A percentile compares a stretch with the other conserved stretches of the same genome.
Conservation (phyloP, 2,329 filamentous ascomycete species). For the Dothiorella sarmentorum region DNA sequence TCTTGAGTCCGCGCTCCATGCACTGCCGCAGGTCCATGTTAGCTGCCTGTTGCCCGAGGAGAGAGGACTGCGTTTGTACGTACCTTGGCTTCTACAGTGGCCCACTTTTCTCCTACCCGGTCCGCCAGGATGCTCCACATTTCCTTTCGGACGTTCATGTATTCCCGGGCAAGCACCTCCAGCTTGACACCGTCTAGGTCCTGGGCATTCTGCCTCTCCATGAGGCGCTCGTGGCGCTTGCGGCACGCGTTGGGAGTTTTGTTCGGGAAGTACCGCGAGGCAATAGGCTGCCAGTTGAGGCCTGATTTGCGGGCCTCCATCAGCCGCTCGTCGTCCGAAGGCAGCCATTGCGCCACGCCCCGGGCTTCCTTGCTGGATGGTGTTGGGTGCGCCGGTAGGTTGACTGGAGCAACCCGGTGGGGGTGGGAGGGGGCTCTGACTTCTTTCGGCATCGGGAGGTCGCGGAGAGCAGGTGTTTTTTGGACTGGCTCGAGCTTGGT, state of each 20-base stretch:
- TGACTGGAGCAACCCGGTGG: slow-evolving; percentile 31
- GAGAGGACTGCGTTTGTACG: slow-evolving; percentile 39
- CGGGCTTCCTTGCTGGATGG: slow-evolving; percentile 26
- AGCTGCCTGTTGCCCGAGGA: slow-evolving; percentile 45
- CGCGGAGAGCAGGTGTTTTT: neutral
- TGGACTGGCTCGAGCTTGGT: neutral
- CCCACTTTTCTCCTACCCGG: slow-evolving; percentile 55
- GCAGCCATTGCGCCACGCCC: slow-evolving; percentile 58
- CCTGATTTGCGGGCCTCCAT: slow-evolving; percentile 68
- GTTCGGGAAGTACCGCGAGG: slow-evolving; percentile 68
- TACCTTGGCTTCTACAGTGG: slow-evolving; percentile 79
- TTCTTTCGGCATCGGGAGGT: slow-evolving; percentile 43
- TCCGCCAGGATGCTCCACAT: slow-evolving; percentile 76
- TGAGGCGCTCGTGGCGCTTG: slow-evolving; percentile 80
- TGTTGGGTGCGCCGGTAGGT: slow-evolving; percentile 30
- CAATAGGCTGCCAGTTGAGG: slow-evolving; percentile 81
- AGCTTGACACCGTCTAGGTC: slow-evolving; percentile 77
- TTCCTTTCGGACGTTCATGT: slow-evolving; percentile 74
- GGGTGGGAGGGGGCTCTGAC: slow-evolving; percentile 30
- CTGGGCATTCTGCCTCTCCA: slow-evolving; percentile 69
- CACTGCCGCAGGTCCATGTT: slow-evolving; percentile 51
- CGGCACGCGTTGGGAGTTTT: slow-evolving; percentile 82
- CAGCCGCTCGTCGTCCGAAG: slow-evolving; percentile 70
- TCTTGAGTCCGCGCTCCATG: slow-evolving; percentile 80
- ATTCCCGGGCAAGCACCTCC: slow-evolving; percentile 70